A percentile compares a stretch with the other conserved stretches of the same genome.
Evolutionary conservation across 1,139 yeast species (phyloP).

Genomic region (Hyphopichia burtonii): DNA sequence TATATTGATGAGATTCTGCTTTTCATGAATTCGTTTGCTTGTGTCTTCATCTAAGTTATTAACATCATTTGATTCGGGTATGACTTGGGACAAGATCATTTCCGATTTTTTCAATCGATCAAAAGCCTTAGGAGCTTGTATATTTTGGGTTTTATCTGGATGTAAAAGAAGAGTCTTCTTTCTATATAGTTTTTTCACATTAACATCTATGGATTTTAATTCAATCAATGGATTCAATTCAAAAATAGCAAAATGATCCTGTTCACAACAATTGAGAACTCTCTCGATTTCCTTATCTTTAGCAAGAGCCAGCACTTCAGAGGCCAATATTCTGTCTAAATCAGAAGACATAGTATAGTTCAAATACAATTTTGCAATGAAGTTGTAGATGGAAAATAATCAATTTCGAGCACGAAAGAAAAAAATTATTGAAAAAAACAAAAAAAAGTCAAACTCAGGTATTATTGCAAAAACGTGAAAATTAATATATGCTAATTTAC

Average conservation of each 20-base stretch:
- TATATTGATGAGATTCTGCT: slow-evolving; percentile 32
- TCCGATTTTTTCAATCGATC: slow-evolving; percentile 48
- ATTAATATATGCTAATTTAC: neutral
- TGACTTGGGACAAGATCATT: slow-evolving; percentile 18
- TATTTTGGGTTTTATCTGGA: slow-evolving; percentile 62
- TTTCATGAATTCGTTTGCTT: slow-evolving; percentile 39
- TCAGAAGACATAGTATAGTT: slow-evolving; percentile 18
- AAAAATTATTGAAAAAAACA: neutral
- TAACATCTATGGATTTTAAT: slow-evolving; percentile 30
- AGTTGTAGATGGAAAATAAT: neutral
- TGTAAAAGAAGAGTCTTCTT: slow-evolving; percentile 64
- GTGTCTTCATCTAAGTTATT: slow-evolving; percentile 17
- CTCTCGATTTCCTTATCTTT: slow-evolving; percentile 58
- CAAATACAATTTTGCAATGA: neutral
- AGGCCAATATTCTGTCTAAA: slow-evolving; percentile 31
- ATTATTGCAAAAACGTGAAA: neutral
- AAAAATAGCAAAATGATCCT: slow-evolving; percentile 57
- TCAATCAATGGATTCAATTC: slow-evolving; percentile 45
- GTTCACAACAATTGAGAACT: slow-evolving; percentile 43
- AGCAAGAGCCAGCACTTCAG: slow-evolving; percentile 35
- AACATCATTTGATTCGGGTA: slow-evolving; percentile 13
- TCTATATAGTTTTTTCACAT: slow-evolving; percentile 49
- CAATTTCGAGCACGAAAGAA: neutral
- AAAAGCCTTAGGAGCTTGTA: slow-evolving; percentile 62
- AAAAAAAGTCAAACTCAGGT: neutral